A percentile compares a stretch with the other conserved stretches of the same genome.
Conservation (phyloP, 139 green algal species). For the Tetradesmus lagerheimii region DNA sequence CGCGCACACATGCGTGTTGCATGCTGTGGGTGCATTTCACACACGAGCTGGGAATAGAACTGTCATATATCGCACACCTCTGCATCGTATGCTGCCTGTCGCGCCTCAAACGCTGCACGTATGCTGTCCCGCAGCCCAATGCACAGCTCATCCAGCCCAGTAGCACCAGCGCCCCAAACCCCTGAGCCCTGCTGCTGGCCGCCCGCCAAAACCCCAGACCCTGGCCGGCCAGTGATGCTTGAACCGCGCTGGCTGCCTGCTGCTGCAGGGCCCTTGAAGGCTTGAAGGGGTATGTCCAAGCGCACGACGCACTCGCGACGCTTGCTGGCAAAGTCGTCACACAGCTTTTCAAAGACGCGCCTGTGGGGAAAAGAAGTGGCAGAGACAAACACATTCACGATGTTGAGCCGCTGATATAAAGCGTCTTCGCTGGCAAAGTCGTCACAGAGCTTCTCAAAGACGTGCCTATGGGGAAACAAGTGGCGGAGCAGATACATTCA, state of each 20-base stretch:
- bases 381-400: too few species aligned
- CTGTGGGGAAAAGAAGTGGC: background rate
- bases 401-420: too few species aligned
- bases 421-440: too few species aligned
- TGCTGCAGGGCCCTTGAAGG: slow-evolving; percentile 28
- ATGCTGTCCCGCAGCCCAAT: slow-evolving; percentile 73
- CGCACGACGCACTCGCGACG: slow-evolving; percentile 66
- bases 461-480: too few species aligned
- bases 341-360: slow-evolving; percentile 79
- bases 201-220: background rate
- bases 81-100: slow-evolving; percentile 81
- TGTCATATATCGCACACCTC: slow-evolving; percentile 60
- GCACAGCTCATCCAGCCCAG: slow-evolving; percentile 77
- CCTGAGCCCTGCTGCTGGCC: background rate
- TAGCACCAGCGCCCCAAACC: slow-evolving; percentile 16
- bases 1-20: background rate
- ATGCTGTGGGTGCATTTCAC: background rate
- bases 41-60: background rate
- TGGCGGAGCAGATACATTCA: too few species aligned
- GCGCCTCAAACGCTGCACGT: slow-evolving; percentile 77
- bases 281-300: slow-evolving; percentile 58
- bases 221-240: background rate
- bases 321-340: slow-evolving; percentile 75
- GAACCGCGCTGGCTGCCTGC: background rate
- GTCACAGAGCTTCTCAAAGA: too few species aligned